These are phyloP conservation scores for Oryza punctata DNA, from an alignment of 176 grass and related monocot species.

Conservation along the genomic window DNA sequence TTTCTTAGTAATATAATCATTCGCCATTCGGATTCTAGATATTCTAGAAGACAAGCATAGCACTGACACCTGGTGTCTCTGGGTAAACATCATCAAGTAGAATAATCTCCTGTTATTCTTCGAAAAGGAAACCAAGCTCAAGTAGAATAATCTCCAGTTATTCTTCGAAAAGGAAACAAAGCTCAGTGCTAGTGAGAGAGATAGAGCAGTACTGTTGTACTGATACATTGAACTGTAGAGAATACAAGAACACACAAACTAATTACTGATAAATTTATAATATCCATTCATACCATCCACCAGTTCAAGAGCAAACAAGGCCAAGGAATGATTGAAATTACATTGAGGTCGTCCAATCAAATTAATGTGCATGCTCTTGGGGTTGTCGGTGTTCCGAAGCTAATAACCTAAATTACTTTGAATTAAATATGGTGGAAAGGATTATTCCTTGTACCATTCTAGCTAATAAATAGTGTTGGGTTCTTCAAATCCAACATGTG, in stretches of 20 bases:
- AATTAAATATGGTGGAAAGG: background rate
- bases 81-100: background rate
- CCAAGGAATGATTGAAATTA: conserved; percentile 1
- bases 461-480: background rate
- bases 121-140: background rate
- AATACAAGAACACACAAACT: background rate
- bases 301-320: background rate
- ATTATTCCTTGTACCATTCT: conserved; percentile 17
- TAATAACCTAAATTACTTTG: background rate
- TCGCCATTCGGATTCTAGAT: background rate
- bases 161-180: background rate
- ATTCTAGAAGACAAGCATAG: background rate
- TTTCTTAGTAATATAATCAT: background rate
- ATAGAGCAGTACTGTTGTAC: background rate
- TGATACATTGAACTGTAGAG: background rate
- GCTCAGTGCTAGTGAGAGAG: background rate
- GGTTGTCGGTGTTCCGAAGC: background rate
- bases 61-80: background rate
- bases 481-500: background rate
- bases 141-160: background rate
- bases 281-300: background rate
- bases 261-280: background rate
- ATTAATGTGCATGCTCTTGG: background rate
- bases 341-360: background rate
- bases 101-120: background rate